Percentiles rank a stretch among this genome's conserved stretches.
phyloP scores from a whole-genome alignment of 768 basidiomycete genomes.

The Lentinus brumalis region DNA sequence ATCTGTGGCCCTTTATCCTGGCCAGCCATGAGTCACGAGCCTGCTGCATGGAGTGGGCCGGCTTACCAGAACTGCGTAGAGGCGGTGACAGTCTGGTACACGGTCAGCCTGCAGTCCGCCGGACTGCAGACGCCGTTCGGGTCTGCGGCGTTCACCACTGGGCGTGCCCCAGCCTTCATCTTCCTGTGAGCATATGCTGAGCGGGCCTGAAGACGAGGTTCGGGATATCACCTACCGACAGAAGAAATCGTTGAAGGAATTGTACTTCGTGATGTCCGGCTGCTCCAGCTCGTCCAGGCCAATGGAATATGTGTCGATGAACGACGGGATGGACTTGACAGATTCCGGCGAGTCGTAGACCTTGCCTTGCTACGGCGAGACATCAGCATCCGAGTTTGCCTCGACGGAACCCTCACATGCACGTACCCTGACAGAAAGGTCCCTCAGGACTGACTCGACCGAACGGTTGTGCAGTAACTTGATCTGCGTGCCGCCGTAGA shows the following conservation, averaged over 20 bases:
- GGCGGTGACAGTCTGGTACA: constrained; percentile 56
- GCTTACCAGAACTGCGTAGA: constrained; percentile 72
- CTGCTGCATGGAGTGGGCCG: not conserved
- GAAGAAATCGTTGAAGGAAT: constrained; percentile 82
- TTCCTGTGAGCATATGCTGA: constrained; percentile 35
- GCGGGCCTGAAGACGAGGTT: no score
- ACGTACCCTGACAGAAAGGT: constrained; percentile 55
- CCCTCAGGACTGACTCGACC: constrained; percentile 52
- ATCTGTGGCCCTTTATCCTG: constrained; percentile 71
- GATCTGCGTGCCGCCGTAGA: constrained; percentile 55
- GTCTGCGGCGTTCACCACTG: constrained; percentile 56
- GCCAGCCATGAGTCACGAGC: not conserved
- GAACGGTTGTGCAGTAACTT: constrained; percentile 48
- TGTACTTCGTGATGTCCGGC: constrained; percentile 62
- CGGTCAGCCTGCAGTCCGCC: constrained; percentile 76
- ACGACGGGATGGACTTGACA: constrained; percentile 53
- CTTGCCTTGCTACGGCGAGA: constrained; percentile 46
- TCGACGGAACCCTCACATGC: not conserved
- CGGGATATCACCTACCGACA: constrained; percentile 37
- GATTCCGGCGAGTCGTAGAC: constrained; percentile 58
- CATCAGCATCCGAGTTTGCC: not conserved
- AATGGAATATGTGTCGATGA: constrained; percentile 58
- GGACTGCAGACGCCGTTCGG: constrained; percentile 57
- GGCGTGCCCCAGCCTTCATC: constrained; percentile 60
- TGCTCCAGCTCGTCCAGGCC: constrained; percentile 60